Base-by-base conservation (phyloP, 2,329 filamentous ascomycete species). In the Truncatella angustata region DNA sequence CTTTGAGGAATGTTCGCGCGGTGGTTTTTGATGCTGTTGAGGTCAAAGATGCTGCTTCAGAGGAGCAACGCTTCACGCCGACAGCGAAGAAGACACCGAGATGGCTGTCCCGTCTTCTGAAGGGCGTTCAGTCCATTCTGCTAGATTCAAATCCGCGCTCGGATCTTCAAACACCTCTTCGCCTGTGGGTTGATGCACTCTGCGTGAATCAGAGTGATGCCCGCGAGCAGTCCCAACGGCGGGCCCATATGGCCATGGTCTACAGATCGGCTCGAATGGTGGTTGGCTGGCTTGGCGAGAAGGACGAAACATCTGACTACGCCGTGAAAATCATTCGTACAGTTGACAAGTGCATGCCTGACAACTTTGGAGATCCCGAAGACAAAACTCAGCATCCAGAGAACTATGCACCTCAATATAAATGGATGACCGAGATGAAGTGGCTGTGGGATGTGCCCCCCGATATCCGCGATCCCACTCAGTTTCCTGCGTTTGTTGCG, bases 241-340 rank as follows among this genome's bases (percentile, higher is more conserved):
- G 16, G 20, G 16, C 10, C 3, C 18, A 16, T 5, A 40, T 54
- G 42, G 30, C 14, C 3, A 42, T 18, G 20, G 39, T 48, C 28
- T 54, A 54, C 28, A 16, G 48, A 18, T 34, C 34, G 6, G 52
- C 52, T 12, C 34, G 63, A 49, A 63, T 66, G 37, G 66, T 69
- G 18, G 64, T 68, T 12, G 66, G 66, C 20, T 68, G 66, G 66
- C 50, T 68, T 36, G 66, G 66, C 21, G 52, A 58, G 20, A 67
- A 66, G 58, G 52, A 52, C 42, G 60, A 61, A 24, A 59, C 61
- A 18, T 67, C 66, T 1, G 63, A 65, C 26, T 43, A 56, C 4
- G 65, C 58, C 11, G 59, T 66, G 28, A 52, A 55, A 4, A 55
- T 58, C 5, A 59, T 69, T 23, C 59, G 56, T 11, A 56, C 58